Conservation (phyloP, 2,329 filamentous ascomycete species). For the Coleophoma cylindrospora region DNA sequence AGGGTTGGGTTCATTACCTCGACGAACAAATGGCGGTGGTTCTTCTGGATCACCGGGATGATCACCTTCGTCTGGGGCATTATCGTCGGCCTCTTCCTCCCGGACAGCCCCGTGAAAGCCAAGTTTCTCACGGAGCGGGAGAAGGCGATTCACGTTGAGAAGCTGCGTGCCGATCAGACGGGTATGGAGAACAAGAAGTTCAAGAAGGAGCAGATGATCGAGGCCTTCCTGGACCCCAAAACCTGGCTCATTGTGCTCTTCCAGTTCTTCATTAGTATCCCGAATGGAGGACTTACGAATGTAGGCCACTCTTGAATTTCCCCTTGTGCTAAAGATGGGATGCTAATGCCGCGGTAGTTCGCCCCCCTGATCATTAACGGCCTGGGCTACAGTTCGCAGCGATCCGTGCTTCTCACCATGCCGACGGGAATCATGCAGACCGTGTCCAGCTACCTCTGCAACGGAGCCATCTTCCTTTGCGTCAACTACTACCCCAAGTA, state of each 20-base stretch:
- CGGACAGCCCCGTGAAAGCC: constrained; percentile 42
- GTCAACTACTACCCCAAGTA: constrained; percentile 8
- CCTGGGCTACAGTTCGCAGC: constrained; percentile 27
- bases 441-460: constrained; percentile 12
- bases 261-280: constrained; percentile 30
- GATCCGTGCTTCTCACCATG: constrained; percentile 44
- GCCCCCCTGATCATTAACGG: constrained; percentile 28
- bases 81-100: constrained; percentile 37
- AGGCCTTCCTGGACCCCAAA: constrained; percentile 37
- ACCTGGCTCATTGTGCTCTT: constrained; percentile 23
- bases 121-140: constrained; percentile 31
- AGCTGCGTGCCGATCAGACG: constrained; percentile 49
- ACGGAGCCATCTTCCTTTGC: constrained; percentile 7
- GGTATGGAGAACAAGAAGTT: constrained; percentile 47
- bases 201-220: constrained; percentile 42
- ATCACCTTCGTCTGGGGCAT: constrained; percentile 22
- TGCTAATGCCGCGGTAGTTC: constrained; percentile 1
- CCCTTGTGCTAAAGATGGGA: no score
- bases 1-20: constrained; percentile 17
- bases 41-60: constrained; percentile 16
- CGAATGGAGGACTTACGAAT: constrained; percentile 9
- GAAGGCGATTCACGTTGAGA: constrained; percentile 40
- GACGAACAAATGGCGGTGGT: constrained; percentile 16
- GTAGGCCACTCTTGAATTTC: neutral
- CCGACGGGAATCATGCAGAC: constrained; percentile 46